Evolutionary conservation across 768 basidiomycete genomes (phyloP).

Genomic region (Amanita pseudoporphyria): DNA sequence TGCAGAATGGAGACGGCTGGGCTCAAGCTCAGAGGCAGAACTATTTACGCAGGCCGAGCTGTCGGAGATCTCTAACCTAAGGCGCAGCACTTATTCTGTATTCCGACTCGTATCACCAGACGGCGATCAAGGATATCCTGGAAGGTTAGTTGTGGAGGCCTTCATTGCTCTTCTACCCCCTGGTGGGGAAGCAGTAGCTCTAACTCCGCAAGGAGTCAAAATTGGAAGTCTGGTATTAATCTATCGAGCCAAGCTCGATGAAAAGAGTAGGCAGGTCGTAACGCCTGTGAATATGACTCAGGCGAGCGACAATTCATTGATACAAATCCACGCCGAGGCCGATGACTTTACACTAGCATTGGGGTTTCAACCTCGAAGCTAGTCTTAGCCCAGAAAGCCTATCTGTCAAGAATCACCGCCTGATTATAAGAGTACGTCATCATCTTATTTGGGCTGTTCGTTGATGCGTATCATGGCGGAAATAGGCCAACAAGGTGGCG

Average conservation of each 20-base stretch:
- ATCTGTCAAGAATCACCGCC: constrained; percentile 39
- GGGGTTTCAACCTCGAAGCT: constrained; percentile 77
- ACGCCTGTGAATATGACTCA: constrained; percentile 74
- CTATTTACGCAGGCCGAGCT: constrained; percentile 54
- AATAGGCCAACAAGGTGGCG: constrained; percentile 44
- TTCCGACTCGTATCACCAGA: constrained; percentile 51
- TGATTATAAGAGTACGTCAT: constrained; percentile 29
- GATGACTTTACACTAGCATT: constrained; percentile 38
- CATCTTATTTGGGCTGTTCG: neutral
- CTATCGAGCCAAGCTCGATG: constrained; percentile 62
- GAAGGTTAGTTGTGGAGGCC: constrained; percentile 49
- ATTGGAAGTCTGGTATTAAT: constrained; percentile 52
- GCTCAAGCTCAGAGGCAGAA: constrained; percentile 25
- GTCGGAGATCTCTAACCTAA: constrained; percentile 26
- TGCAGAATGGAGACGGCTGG: constrained; percentile 40
- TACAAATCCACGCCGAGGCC: constrained; percentile 4
- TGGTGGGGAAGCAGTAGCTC: constrained; percentile 22
- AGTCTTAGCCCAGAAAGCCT: constrained; percentile 39
- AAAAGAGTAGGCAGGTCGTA: constrained; percentile 32
- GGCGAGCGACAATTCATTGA: constrained; percentile 25
- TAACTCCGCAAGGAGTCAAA: constrained; percentile 16
- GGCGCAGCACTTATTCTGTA: constrained; percentile 30
- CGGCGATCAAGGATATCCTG: constrained; percentile 67
- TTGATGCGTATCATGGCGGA: constrained; percentile 4
- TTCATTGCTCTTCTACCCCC: constrained; percentile 40